Evolutionary conservation across 2,329 filamentous ascomycete genomes (phyloP).

Genomic region (Arthrocladium fulminans): DNA sequence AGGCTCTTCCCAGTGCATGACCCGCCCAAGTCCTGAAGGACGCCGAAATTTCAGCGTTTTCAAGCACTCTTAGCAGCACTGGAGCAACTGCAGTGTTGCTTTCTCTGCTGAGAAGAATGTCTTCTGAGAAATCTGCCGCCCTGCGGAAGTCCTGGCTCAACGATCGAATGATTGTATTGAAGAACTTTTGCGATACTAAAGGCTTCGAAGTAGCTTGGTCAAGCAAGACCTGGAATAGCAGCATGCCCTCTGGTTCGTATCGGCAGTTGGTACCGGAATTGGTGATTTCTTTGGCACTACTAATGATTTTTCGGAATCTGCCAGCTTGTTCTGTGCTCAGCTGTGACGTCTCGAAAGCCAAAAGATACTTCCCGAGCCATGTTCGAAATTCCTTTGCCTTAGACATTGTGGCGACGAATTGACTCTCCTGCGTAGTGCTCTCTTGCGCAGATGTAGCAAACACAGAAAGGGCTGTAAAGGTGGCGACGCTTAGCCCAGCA

Average conservation of each 20-base stretch:
- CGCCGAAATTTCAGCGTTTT: slow-evolving; percentile 52
- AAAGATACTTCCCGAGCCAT: slow-evolving; percentile 68
- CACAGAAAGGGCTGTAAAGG: slow-evolving; percentile 65
- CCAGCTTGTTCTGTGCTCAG: slow-evolving; percentile 25
- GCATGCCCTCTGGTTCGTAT: slow-evolving; percentile 64
- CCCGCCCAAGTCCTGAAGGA: slow-evolving; percentile 79
- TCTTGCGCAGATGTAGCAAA: slow-evolving; percentile 68
- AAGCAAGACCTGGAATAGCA: slow-evolving; percentile 70
- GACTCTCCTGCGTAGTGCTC: slow-evolving; percentile 74
- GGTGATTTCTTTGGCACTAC: slow-evolving; percentile 58
- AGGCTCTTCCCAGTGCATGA: slow-evolving; percentile 72
- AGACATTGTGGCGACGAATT: slow-evolving; percentile 66
- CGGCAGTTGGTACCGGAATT: slow-evolving; percentile 60
- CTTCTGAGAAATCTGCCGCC: slow-evolving; percentile 49
- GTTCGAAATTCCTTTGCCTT: slow-evolving; percentile 66
- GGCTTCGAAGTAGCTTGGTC: slow-evolving; percentile 56
- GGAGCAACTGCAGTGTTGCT: slow-evolving; percentile 54
- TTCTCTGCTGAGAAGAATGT: slow-evolving; percentile 61
- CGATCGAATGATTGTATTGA: slow-evolving; percentile 59
- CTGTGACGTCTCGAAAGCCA: slow-evolving; percentile 48
- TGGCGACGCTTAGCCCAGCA: slow-evolving; percentile 69
- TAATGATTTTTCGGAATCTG: slow-evolving; percentile 56
- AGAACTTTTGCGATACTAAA: slow-evolving; percentile 61
- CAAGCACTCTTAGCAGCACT: slow-evolving; percentile 68
- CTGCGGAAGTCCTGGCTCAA: slow-evolving; percentile 67